Evolutionary conservation across 2,329 filamentous ascomycete genomes (phyloP), one percentile per base, ranked within the genome.

Genomic region (Aspergillus sp.): DNA sequence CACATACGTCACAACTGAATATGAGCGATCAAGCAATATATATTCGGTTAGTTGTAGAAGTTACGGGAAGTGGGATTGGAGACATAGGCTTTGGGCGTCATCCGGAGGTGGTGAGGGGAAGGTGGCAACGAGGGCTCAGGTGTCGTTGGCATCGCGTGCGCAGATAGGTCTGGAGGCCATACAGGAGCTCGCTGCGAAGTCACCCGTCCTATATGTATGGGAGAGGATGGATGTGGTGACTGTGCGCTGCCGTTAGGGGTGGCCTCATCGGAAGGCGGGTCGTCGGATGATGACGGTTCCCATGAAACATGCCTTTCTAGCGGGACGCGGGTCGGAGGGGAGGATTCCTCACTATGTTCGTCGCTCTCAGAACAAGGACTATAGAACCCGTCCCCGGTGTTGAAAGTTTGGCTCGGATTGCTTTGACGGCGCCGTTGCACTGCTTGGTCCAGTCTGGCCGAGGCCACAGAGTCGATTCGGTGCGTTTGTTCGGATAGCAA

Each of bases 401-500:
- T 36, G 17, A 39, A 25, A 15, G 36, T 41, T 19, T 51, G 43
- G 13, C 32, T 57, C 21, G 19, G 55, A 39, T 57, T n/a, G 32
- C 45, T 32, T 38, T 57, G 21, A 21, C 9, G 39, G 19, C 36
- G 28, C 52, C 48, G 15, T 5, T 50, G 15, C 19, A 39, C 25
- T 15, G 17, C 25, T 21, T 32, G 41, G 21, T 48, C 41, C 19
- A 38, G 21, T 13, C 19, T 19, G 19, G 28, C 30, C 3, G 30
- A 38, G 13, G 19, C 19, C 30, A 38, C 17, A 5, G 56, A 55
- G 25, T 58, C 62, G n/a, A 61, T 55, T 49, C 45, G 57, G 41
- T 60, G 51, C 15, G 59, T 60, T 12, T 63, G 47, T 30, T 69
- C 67, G 10, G 67, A 61, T 3, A 63, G 65, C 32, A 66, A 19